Evolutionary conservation across 805 yeast genomes (phyloP).

Genomic region (Schizosaccharomyces osmophilus): DNA sequence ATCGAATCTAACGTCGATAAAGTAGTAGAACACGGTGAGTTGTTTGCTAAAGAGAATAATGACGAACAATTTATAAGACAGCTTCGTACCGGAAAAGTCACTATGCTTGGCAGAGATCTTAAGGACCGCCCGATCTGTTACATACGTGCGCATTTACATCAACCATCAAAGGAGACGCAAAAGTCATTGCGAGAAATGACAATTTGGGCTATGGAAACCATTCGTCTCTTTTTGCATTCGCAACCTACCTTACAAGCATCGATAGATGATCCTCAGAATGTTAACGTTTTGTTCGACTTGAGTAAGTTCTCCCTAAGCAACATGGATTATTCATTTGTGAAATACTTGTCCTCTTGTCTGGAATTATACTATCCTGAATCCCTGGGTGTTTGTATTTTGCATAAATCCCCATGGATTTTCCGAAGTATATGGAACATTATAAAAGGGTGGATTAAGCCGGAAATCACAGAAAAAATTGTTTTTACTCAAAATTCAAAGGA

Average conservation of each 20-base stretch:
- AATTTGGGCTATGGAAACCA: conserved; percentile 50
- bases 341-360: conserved; percentile 65
- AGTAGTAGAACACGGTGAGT: conserved; percentile 49
- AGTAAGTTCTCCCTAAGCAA: conserved; percentile 65
- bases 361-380: conserved; percentile 95
- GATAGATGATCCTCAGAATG: conserved; percentile 35
- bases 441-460: conserved; percentile 89
- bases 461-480: conserved; percentile 70
- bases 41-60: conserved; percentile 24
- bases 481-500: conserved; percentile 57
- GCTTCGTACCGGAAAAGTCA: conserved; percentile 43
- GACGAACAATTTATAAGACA: conserved; percentile 25
- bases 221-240: conserved; percentile 49
- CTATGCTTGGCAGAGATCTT: conserved; percentile 49
- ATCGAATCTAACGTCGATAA: conserved; percentile 31
- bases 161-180: conserved; percentile 38
- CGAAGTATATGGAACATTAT: conserved; percentile 83
- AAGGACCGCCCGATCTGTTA: conserved; percentile 55
- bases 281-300: conserved; percentile 66
- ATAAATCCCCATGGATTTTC: conserved; percentile 93
- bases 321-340: conserved; percentile 82
- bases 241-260: conserved; percentile 10
- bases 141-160: conserved; percentile 59
- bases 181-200: conserved; percentile 58
- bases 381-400: conserved; percentile 59